Conservation (phyloP, 2,329 filamentous ascomycete genomes). For the Botrytis aclada region DNA sequence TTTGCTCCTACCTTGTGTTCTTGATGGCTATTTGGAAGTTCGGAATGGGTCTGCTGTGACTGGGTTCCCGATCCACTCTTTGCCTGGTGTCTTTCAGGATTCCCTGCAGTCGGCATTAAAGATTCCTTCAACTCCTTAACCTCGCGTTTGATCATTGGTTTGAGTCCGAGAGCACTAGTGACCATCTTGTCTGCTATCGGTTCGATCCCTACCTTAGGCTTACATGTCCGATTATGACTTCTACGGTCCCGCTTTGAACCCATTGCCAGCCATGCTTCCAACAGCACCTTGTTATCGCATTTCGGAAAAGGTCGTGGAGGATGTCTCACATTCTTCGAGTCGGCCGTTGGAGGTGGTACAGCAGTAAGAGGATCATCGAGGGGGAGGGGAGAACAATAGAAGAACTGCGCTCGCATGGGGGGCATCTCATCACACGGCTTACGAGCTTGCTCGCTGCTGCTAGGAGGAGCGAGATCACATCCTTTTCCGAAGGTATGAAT, state of each 20-base stretch:
- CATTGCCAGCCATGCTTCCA: constrained; percentile 71
- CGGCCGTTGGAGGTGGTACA: constrained; percentile 48
- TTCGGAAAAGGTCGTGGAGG: constrained; percentile 74
- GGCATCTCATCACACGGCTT: constrained; percentile 48
- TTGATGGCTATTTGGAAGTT: neutral
- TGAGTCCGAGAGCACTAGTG: neutral
- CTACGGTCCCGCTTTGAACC: constrained; percentile 47
- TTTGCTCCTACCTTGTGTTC: neutral
- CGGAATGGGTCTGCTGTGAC: neutral
- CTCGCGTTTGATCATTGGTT: constrained; percentile 3
- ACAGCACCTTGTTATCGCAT: constrained; percentile 75
- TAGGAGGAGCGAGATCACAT: constrained; percentile 31
- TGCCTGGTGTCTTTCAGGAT: neutral
- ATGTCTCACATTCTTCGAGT: constrained; percentile 53
- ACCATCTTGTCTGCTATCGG: neutral
- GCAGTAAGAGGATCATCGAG: constrained; percentile 87
- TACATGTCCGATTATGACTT: constrained; percentile 43
- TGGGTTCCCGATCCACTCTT: neutral
- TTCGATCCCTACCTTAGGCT: constrained; percentile 6
- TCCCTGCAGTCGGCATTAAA: neutral
- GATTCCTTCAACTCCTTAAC: neutral
- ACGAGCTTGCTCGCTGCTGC: neutral
- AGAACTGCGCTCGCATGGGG: constrained; percentile 69
- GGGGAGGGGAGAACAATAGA: constrained; percentile 77
- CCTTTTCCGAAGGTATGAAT: constrained; percentile 37